A percentile compares a stretch with the other conserved stretches of the same genome.
Evolutionary conservation across 768 basidiomycete species (phyloP).

Genomic region (Pulveroboletus sp.): DNA sequence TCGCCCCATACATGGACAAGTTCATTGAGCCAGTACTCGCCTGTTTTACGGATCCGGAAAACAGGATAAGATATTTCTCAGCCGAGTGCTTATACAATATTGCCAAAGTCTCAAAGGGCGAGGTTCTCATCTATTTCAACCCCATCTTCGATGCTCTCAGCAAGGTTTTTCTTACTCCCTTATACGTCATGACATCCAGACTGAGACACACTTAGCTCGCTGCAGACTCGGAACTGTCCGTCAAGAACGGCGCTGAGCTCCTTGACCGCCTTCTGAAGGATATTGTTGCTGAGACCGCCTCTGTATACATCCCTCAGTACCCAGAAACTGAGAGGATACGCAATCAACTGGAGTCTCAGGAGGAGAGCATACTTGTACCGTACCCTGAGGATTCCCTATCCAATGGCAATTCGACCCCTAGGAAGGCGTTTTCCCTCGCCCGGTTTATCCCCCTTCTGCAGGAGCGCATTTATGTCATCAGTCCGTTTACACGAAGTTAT

Average conservation of each 20-base stretch:
- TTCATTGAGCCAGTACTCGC: conserved; percentile 85
- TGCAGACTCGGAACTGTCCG: conserved; percentile 91
- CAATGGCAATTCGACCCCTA: conserved; percentile 33
- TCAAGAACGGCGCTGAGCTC: conserved; percentile 97
- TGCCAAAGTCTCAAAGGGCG: conserved; percentile 94
- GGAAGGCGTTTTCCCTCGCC: conserved; percentile 88
- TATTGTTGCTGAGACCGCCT: conserved; percentile 94
- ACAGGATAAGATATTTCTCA: conserved; percentile 94
- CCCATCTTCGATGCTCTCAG: conserved; percentile 96
- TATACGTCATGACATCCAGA: conserved; percentile 3
- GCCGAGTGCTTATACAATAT: conserved; percentile 99
- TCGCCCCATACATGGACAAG: conserved; percentile 91
- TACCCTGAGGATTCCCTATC: conserved; percentile 47
- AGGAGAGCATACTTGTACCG: conserved; percentile 58
- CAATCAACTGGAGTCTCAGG: conserved; percentile 38
- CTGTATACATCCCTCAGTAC: conserved; percentile 87
- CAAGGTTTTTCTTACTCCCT: conserved; percentile 57
- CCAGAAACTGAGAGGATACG: conserved; percentile 72
- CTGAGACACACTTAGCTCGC: conserved; percentile 60
- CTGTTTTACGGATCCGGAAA: conserved; percentile 93
- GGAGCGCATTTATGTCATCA: conserved; percentile 92
- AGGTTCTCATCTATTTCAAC: conserved; percentile 95
- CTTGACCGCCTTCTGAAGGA: conserved; percentile 97
- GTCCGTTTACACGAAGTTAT: conserved; percentile 92
- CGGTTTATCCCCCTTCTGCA: conserved; percentile 92